Evolutionary conservation across 495 filamentous ascomycete species (phyloP).

Genomic region (Gamarada debralockiae): DNA sequence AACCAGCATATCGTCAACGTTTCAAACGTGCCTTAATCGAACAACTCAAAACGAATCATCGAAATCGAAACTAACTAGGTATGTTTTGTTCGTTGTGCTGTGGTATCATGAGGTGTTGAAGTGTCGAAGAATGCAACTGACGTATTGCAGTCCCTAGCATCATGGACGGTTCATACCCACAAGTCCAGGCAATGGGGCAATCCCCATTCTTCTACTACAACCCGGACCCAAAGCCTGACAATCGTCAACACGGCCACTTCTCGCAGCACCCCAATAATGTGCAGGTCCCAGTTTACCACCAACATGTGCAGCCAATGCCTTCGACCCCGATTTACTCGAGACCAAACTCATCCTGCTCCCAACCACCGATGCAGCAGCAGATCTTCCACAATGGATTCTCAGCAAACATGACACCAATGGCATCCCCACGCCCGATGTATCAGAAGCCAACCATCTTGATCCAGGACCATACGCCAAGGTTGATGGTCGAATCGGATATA

Average conservation of each 20-base stretch:
- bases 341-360: constrained; percentile 59
- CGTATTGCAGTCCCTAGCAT: constrained; percentile 2
- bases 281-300: constrained; percentile 28
- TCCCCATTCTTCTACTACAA: constrained; percentile 90
- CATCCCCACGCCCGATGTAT: constrained; percentile 71
- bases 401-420: constrained; percentile 68
- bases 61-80: constrained; percentile 2
- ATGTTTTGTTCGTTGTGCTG: constrained; percentile 4
- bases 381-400: constrained; percentile 51
- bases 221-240: constrained; percentile 70
- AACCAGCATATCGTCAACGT: constrained; percentile 6
- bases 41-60: constrained; percentile 3
- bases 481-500: constrained; percentile 80
- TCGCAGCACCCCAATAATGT: constrained; percentile 65
- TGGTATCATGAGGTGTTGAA: not conserved
- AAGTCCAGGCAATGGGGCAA: constrained; percentile 61
- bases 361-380: constrained; percentile 55
- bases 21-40: constrained; percentile 16
- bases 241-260: constrained; percentile 78
- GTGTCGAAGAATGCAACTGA: constrained; percentile 15
- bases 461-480: constrained; percentile 63
- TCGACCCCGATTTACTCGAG: constrained; percentile 73
- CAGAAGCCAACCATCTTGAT: constrained; percentile 74
- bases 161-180: constrained; percentile 26
- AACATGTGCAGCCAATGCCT: constrained; percentile 45